Evolutionary conservation across 495 filamentous ascomycete species (phyloP), one percentile per base, ranked within the genome.

Genomic region (Viridothelium virens): DNA sequence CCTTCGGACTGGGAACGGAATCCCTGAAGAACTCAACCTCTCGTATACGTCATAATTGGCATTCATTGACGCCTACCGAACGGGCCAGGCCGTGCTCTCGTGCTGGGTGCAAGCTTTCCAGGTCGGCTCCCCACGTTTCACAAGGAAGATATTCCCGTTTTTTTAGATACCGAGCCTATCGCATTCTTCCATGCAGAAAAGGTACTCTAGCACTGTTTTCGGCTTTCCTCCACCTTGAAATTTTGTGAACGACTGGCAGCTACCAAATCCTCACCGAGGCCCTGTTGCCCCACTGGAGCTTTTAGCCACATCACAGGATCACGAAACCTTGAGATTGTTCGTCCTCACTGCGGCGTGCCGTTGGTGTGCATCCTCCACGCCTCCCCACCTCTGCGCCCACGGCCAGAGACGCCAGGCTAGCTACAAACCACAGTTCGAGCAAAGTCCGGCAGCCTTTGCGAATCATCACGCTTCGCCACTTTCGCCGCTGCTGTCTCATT

Each of bases 111-210:
- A 59, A 18, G 53, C 53, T 59, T 18, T 34, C 53, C 31, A 7
- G 25, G 5, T 59, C 53, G 53, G 53, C 53, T 59, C 53, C 53
- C 53, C 53, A 59, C 53, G 14, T 59, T 59, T 53, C 18, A 14
- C 53, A 34, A 36, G 53, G 53, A 18, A 59, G 3, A n/a, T 53
- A 9, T 14, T 53, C 48, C 48, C 2, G 7, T 25, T 14, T 53
- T 53, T 2, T 53, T 5, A 53, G n/a, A 25, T 18, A 2, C 48
- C 11, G 12, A 53, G 48, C 48, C 48, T 53, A 53, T 53, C 48
- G 18, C n/a, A 5, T 5, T 9, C 48, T 53, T 18, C n/a, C 48
- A 14, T n/a, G 5, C 48, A 16, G 11, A 1, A n/a, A 44, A 7
- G 14, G 41, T 14, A 7, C 14, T 14, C 41, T 44, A 14, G 14